A percentile compares a stretch with the other conserved stretches of the same genome.
Evolutionary conservation across 768 basidiomycete genomes (phyloP).

Genomic region (Pleurotus ostreatus): DNA sequence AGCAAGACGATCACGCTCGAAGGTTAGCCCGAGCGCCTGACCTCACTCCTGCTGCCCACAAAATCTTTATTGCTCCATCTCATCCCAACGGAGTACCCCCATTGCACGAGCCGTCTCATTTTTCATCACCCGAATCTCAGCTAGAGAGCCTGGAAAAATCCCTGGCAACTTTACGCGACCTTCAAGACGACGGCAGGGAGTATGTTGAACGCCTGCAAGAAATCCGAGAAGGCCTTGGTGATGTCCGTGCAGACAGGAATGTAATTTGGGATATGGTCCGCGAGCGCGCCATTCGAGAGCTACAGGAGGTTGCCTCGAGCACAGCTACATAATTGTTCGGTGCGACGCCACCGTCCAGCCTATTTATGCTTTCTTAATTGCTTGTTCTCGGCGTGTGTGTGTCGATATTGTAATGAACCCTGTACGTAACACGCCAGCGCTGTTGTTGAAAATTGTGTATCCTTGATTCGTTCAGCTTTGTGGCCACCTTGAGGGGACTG

Average conservation of each 20-base stretch:
- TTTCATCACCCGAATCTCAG: slow-evolving; percentile 62
- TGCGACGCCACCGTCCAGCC: too few species aligned
- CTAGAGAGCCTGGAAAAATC: slow-evolving; percentile 72
- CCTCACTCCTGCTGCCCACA: slow-evolving; percentile 60
- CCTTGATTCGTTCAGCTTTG: too few species aligned
- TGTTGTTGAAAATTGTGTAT: too few species aligned
- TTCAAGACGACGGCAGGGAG: slow-evolving; percentile 84
- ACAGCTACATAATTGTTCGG: slow-evolving; percentile 15
- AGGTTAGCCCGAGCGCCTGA: slow-evolving; percentile 59
- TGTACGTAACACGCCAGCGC: too few species aligned
- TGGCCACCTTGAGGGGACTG: too few species aligned
- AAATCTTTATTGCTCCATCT: slow-evolving; percentile 53
- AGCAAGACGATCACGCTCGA: slow-evolving; percentile 35
- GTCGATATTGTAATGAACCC: too few species aligned
- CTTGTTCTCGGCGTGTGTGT: too few species aligned
- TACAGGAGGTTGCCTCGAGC: slow-evolving; percentile 59
- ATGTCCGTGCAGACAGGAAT: slow-evolving; percentile 66
- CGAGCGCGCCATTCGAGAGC: slow-evolving; percentile 67
- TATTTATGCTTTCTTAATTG: too few species aligned
- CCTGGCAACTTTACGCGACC: slow-evolving; percentile 66
- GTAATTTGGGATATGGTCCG: slow-evolving; percentile 76
- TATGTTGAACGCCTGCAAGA: slow-evolving; percentile 84
- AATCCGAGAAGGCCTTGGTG: slow-evolving; percentile 77
- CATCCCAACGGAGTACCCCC: slow-evolving; percentile 42
- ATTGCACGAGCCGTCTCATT: slow-evolving; percentile 58